phyloP scores from a whole-genome alignment of 208 protist genomes.

The Trypanosoma cruzi region DNA sequence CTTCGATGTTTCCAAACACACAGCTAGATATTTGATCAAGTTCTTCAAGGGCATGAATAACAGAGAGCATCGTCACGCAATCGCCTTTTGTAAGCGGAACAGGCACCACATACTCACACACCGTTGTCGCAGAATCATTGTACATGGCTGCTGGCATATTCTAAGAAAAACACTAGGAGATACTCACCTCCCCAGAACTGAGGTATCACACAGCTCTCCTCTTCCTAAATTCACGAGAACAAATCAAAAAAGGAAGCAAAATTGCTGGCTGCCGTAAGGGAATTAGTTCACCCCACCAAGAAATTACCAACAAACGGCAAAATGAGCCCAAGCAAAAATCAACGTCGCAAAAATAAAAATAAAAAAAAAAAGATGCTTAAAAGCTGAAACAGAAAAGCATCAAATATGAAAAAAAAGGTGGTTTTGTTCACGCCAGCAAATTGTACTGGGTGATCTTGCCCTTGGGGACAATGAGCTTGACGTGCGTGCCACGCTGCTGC shows the following conservation, averaged over 20 bases:
- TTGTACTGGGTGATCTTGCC: no score
- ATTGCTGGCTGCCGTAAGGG: no score
- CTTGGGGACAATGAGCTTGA: no score
- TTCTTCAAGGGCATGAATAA: constrained; percentile 26
- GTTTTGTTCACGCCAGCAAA: no score
- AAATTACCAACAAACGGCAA: no score
- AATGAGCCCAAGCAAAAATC: no score
- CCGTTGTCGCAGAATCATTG: constrained; percentile 12
- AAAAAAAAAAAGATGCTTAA: no score
- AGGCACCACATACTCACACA: constrained; percentile 28
- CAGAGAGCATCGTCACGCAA: constrained; percentile 22
- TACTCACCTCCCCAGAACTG: not conserved
- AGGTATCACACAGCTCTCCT: not conserved
- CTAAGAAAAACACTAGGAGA: not conserved
- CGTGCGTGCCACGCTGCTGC: no score
- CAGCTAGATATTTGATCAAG: constrained; percentile 23
- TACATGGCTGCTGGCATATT: constrained; percentile 14
- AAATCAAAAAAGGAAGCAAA: constrained; percentile 99
- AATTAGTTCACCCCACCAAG: no score
- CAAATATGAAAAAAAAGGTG: no score
- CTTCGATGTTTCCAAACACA: constrained; percentile 37
- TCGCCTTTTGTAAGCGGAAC: constrained; percentile 33
- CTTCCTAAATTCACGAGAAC: constrained; percentile 84
- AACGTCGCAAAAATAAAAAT: no score
- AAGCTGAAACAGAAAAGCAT: no score